Base-by-base conservation (phyloP, 1,284 basidiomycete species). In the Trichosporon sp. region DNA sequence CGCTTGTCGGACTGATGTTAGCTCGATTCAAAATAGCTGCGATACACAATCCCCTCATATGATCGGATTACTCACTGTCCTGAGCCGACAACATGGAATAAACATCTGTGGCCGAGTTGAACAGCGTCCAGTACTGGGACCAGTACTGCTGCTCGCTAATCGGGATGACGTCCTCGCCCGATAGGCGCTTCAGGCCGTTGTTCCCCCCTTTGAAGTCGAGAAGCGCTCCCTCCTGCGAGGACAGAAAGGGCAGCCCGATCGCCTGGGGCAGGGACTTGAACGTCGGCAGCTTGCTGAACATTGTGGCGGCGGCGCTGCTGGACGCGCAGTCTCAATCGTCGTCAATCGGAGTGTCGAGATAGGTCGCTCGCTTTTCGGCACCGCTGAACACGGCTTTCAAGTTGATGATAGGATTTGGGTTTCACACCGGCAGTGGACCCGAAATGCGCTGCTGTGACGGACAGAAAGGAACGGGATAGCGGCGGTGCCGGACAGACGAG, bases 101-200 rank as follows among this genome's bases (percentile, higher is more conserved):
- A 19, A 93, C 91, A 74, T 95, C 93, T 0, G 90, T 89, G 0
- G 90, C 84, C 7, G 89, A 89, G 80, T 91, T 91, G 77, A 95
- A 95, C 10, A 95, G 81, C 36, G 85, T 81, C 69, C 89, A 87
- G 78, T 90, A 96, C 88, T 95, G 75, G 66, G 91, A 85, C 92
- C 92, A 95, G 74, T 94, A 93, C 16, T 80, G 80, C 16, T 79
- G 72, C 74, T 93, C 91, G 8, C 82, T 84, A 61, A 86, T 83
- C 2, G 86, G 76, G 60, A 94, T 92, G 71, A 89, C 85, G 70
- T 89, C 85, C 21, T 83, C 84, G 19, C 86, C 83, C 54, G 87
- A 85, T 37, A 95, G 78, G 73, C 89, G 89, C 62, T 87, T 84
- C 59, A 94, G 87, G 8, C 92, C 92, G 46, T 85, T 84, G 1